These are phyloP conservation scores for Chimonanthus salicifolius DNA, from an alignment of 164 flowering plant genomes.

Conservation along the genomic window DNA sequence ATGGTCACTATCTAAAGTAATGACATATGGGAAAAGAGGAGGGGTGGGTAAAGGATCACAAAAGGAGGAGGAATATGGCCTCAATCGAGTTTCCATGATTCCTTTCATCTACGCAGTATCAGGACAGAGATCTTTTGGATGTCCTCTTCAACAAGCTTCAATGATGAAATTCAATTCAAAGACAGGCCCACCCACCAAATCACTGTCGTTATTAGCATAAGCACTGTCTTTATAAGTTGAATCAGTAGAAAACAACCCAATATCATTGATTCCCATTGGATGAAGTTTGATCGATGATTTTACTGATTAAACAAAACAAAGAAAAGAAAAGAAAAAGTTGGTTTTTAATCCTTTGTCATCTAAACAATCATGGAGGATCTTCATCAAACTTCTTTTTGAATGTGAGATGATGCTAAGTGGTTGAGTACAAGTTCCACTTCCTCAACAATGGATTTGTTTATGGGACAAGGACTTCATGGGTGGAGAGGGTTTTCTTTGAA, in stretches of 20 bases:
- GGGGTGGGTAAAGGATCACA: not conserved
- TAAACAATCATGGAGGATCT: not conserved
- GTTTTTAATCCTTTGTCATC: not conserved
- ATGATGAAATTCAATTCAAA: not conserved
- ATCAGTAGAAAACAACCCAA: not conserved
- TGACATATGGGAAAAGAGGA: not conserved
- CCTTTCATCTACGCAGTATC: not conserved
- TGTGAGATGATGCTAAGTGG: not conserved
- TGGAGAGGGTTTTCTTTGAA: not conserved
- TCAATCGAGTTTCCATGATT: not conserved
- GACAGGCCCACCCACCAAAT: not conserved
- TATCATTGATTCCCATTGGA: not conserved
- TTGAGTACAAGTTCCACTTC: not conserved
- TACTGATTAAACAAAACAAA: not conserved
- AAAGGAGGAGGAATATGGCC: not conserved
- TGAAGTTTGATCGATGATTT: not conserved
- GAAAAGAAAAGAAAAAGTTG: not conserved
- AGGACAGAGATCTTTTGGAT: constrained; percentile 1
- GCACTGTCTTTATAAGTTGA: not conserved
- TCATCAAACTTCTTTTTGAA: not conserved
- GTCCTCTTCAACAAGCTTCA: constrained; percentile 1
- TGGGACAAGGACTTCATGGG: not conserved
- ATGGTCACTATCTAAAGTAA: not conserved
- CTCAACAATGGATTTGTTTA: not conserved
- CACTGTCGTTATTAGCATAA: not conserved